Base-by-base conservation (phyloP, 192 early-diverging fungal species). In the Backusella parvicylindrica region DNA sequence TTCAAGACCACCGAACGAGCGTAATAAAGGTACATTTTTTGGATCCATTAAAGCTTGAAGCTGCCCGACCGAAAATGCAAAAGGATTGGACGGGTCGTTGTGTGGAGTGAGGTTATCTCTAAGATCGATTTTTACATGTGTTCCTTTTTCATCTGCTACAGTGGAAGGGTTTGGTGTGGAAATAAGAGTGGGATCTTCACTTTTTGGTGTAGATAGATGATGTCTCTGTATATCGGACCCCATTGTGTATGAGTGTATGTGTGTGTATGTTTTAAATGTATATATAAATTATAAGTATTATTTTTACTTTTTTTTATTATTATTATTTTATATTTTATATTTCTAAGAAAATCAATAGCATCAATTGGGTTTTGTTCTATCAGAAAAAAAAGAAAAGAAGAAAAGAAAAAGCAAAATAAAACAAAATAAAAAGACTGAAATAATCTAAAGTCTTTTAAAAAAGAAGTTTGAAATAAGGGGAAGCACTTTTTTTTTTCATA, bases 41-140 rank as follows among this genome's bases (percentile, higher is more conserved):
- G 86, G 85, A 75, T 91, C 90, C 26, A 89, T 78, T 21, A 90
- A 68, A 12, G 73, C 68, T 38, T 76, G 76, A 23, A 91, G 80
- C 35, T 86, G 79, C 6, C 74, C 67, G 0, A 82, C 76, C 16
- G 82, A 86, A 71, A 86, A 86, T 7, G 81, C 72, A 75, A 88
- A 89, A 0, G 84, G 87, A 71, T 85, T 84, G 15, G 79, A 71
- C 40, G 80, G 77, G 73, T 76, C 66, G 33, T 81, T 75, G 23
- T 83, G 84, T 15, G 82, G 73, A 3, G 0, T 41, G 40, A 64
- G 63, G 8, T 38, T 36, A 12, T 73, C 72, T 65, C 38, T 32
- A 2, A 73, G 23, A 35, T 73, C 60, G 40, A 73, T 73, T 23
- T 38, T 43, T 30, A 72, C 53, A 21, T 53, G 23, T 8, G 30